Percentiles rank a stretch among this genome's conserved stretches.
These are phyloP conservation scores for Chaetomium cochliodes DNA, from an alignment of 495 filamentous ascomycete genomes.

Conservation along the genomic window DNA sequence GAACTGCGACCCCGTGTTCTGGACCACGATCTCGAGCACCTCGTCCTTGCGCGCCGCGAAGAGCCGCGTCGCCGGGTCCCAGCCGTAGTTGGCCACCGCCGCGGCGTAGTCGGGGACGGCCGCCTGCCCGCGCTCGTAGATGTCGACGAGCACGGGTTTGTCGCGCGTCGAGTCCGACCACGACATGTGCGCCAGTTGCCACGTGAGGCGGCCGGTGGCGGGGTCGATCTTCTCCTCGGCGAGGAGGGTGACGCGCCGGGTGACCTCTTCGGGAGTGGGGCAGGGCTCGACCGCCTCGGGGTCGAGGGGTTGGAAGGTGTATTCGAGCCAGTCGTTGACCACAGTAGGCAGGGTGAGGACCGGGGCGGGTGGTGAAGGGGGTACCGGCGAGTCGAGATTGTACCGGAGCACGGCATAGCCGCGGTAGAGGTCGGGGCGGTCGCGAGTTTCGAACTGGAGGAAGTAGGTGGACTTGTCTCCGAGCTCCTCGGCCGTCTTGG, in stretches of 20 bases:
- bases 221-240: slow-evolving; percentile 34
- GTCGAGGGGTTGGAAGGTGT: slow-evolving; percentile 48
- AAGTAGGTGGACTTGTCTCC: slow-evolving; percentile 48
- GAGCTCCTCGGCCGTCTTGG: slow-evolving; percentile 47
- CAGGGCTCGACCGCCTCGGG: slow-evolving; percentile 34
- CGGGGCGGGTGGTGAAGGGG: slow-evolving; percentile 27
- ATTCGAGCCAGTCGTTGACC: slow-evolving; percentile 52
- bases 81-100: slow-evolving; percentile 49
- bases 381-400: slow-evolving; percentile 20
- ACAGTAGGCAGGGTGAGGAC: slow-evolving; percentile 44
- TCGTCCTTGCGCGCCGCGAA: slow-evolving; percentile 56
- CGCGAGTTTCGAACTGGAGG: slow-evolving; percentile 55
- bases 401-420: slow-evolving; percentile 58
- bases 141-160: slow-evolving; percentile 55
- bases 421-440: slow-evolving; percentile 44
- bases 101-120: slow-evolving; percentile 44
- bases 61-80: slow-evolving; percentile 50
- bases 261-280: slow-evolving; percentile 53
- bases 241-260: slow-evolving; percentile 49
- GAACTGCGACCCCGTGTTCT: slow-evolving; percentile 47
- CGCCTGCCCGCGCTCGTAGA: slow-evolving; percentile 49
- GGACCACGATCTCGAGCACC: slow-evolving; percentile 60
- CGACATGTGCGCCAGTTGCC: slow-evolving; percentile 33
- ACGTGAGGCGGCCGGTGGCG: slow-evolving; percentile 25
- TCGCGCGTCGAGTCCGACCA: slow-evolving; percentile 49